These are phyloP conservation scores for Dactylellina sp. DNA, from an alignment of 2,329 filamentous ascomycete genomes.

Conservation along the genomic window DNA sequence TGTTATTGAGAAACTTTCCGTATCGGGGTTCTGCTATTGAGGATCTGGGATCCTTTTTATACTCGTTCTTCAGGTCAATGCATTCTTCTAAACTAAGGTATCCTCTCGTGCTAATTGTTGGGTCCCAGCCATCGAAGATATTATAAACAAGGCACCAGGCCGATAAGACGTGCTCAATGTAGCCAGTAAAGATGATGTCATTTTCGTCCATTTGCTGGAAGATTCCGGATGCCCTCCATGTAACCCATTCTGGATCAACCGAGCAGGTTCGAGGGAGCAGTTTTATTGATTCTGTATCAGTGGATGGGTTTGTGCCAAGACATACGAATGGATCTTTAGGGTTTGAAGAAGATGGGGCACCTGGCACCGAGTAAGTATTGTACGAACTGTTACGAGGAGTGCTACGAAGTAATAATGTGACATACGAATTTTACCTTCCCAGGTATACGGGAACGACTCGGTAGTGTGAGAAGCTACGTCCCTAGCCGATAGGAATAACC, in stretches of 20 bases:
- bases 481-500: no score
- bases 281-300: not conserved
- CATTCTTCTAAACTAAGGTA: slow-evolving; percentile 13
- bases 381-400: no score
- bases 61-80: not conserved
- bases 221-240: slow-evolving; percentile 6
- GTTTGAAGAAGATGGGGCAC: not conserved
- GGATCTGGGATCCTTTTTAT: no score
- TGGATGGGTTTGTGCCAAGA: not conserved
- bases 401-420: no score
- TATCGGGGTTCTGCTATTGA: not conserved
- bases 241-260: not conserved
- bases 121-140: not conserved
- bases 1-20: not conserved
- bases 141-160: slow-evolving; percentile 11
- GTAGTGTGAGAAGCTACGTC: not conserved
- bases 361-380: no score
- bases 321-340: not conserved
- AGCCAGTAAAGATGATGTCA: no score
- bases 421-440: slow-evolving; percentile 20
- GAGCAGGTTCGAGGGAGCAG: slow-evolving; percentile 11
- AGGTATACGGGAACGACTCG: not conserved
- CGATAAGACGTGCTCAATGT: not conserved
- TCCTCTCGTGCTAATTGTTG: not conserved
- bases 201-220: no score